Base-by-base conservation (phyloP, 176 grass and related monocot genomes). In the Saccharum spontaneum region DNA sequence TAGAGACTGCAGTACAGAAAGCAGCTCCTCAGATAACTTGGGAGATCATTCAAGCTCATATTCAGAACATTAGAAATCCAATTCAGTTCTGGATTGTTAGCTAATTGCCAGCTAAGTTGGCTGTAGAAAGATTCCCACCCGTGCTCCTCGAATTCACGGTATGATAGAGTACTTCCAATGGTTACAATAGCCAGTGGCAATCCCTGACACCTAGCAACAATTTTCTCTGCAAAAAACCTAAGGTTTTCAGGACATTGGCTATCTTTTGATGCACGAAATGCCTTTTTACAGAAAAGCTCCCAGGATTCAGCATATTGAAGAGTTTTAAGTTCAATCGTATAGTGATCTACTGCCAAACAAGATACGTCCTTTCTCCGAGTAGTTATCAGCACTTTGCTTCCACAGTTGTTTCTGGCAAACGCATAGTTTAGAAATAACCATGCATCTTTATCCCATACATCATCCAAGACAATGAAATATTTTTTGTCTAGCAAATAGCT, bases 401-500 rank as follows among this genome's bases (percentile, higher is more conserved):
- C 78, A 11, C 28, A 4, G 0, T 85, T 61, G 26, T 89, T 86
- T 70, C 30, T 71, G 3, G 44, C 36, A 73, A 91, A 69, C 41
- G 80, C 83, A 30, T 8, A 10, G 17, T 84, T 69, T 11, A 94
- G 81, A 39, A 77, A 73, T 14, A 60, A 7, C 54, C 75, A 89
- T 1, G 15, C 81, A 46, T 87, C 75, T 76, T 3, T 82, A 49
- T 83, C 83, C 86, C 89, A 88, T 31, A 89, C 63, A 85, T 88
- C 91, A 64, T 93, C 87, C 65, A 90, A 12, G 4, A 90, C 48
- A 63, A 93, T 85, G 0, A 93, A 2, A 68, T 90, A 90, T 4
- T 36, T 94, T 60, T 79, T 78, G 12, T 65, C 7, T 20, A 31
- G 60, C 14, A 90, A 76, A 30, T 43, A 93, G 15, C 14, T 40